Evolutionary conservation across 2,329 filamentous ascomycete species (phyloP), one percentile per base, ranked within the genome.

Genomic region (Alternaria ventricosa): DNA sequence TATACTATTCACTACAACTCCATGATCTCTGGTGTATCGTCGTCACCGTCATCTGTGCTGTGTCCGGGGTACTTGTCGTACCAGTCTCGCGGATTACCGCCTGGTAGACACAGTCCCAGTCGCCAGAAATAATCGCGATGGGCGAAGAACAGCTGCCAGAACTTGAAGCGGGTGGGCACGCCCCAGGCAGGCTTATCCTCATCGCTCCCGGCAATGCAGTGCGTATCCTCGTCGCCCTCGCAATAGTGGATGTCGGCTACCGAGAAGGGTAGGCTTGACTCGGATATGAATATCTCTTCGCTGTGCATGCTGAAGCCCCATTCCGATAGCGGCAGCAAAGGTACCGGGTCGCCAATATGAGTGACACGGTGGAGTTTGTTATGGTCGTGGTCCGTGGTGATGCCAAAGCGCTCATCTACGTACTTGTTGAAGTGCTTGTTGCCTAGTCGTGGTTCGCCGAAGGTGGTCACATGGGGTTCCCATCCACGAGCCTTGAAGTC

Each of bases 61-160:
- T 66, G 64, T 45, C 70, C 70, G 1, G 76, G 73, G 63, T 80
- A 78, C 49, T 85, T 83, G 65, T 86, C 82, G 18, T 77, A 87
- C 90, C 90, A 92, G 70, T 92, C 87, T 49, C 84, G 83, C 3
- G 90, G 89, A 76, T 91, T 90, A 12, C 92, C 92, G 12, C 91
- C 91, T 0, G 95, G 94, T 3, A 97, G 84, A 81, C 96, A 99
- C 30, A 98, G 82, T 0, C 96, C 96, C 57, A 99, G 80, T 60
- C 96, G 87, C 92, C 93, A 97, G 81, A 99, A 98, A 80, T 99
- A 99, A 82, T 99, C 96, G 43, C 96, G 85, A 81, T 99, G 96
- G 1, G 94, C 92, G 79, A 96, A 97, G 75, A 98, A 90, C 8
- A 97, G 83, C 80, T 97, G 89, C 93, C 95, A 97, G n/a, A 96